Evolutionary conservation across 2,329 filamentous ascomycete species (phyloP).

Genomic region (Phialophora chinensis): DNA sequence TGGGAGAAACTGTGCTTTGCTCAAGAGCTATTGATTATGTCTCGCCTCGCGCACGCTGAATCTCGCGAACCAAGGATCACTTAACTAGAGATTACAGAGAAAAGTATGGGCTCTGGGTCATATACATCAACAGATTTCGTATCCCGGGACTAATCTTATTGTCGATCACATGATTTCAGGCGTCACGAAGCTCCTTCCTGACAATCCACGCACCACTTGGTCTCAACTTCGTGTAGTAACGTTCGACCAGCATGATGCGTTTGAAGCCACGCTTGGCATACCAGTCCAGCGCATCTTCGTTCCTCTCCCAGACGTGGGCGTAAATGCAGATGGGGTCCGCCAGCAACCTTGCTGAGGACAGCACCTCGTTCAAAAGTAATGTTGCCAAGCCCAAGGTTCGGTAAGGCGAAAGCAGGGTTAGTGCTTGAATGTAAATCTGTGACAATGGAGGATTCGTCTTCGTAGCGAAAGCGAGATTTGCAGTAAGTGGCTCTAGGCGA

Average conservation of each 20-base stretch:
- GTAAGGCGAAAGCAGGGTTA: conserved; percentile 65
- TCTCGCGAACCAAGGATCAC: background rate
- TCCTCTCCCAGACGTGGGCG: conserved; percentile 69
- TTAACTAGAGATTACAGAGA: background rate
- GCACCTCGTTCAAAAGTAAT: conserved; percentile 56
- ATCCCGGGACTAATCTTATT: background rate
- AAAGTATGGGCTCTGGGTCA: background rate
- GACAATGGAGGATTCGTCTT: conserved; percentile 40
- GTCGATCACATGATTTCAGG: conserved; percentile 7
- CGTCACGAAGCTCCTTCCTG: conserved; percentile 33
- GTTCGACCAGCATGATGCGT: conserved; percentile 57
- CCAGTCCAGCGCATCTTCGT: conserved; percentile 65
- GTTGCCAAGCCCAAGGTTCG: conserved; percentile 63
- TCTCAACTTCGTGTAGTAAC: conserved; percentile 65
- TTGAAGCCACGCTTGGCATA: conserved; percentile 65
- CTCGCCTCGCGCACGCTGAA: background rate
- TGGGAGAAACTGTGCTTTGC: background rate
- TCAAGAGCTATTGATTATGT: background rate
- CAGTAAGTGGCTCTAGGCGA: conserved; percentile 48
- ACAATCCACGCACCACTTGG: conserved; percentile 63
- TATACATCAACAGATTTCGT: background rate
- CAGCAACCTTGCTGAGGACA: conserved; percentile 40
- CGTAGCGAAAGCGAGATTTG: background rate
- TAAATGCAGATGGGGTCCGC: conserved; percentile 53
- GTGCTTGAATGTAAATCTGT: conserved; percentile 66